Evolutionary conservation across 1,139 yeast genomes (phyloP).

Genomic region (Geotrichum restrictum): DNA sequence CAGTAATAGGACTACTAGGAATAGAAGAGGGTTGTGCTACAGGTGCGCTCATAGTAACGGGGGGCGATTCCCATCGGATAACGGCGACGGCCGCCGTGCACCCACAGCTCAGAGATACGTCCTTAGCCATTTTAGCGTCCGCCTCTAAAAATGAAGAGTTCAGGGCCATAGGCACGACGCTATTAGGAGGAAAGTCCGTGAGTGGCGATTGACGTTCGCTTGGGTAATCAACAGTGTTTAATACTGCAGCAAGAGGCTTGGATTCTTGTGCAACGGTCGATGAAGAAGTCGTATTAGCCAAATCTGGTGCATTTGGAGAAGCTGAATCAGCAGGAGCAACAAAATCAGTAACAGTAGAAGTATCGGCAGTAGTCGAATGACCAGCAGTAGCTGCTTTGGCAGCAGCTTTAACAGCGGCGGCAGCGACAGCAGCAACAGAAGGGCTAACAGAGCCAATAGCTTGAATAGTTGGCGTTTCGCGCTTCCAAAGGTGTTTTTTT

Average conservation of each 20-base stretch:
- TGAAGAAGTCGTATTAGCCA: too few relatives aligned
- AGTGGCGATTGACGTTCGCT: neutral
- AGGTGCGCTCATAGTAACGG: neutral
- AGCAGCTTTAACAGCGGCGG: too few relatives aligned
- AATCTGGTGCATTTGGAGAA: too few relatives aligned
- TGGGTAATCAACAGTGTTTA: neutral
- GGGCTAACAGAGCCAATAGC: too few relatives aligned
- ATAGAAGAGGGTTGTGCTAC: neutral
- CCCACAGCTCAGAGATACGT: conserved; percentile 62
- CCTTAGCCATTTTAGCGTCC: conserved; percentile 60
- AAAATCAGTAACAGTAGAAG: neutral
- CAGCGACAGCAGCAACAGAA: too few relatives aligned
- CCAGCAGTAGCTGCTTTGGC: neutral
- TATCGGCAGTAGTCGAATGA: neutral
- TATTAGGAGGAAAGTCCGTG: conserved; percentile 10
- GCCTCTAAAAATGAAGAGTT: conserved; percentile 58
- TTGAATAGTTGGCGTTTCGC: too few relatives aligned
- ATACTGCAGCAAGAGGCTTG: too few relatives aligned
- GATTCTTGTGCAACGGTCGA: too few relatives aligned
- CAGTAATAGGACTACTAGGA: conserved; percentile 5
- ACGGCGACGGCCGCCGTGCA: conserved; percentile 96
- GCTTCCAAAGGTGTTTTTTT: conserved; percentile 5
- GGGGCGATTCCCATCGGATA: conserved; percentile 70
- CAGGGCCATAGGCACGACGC: conserved; percentile 35
- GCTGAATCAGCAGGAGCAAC: too few relatives aligned